Base-by-base conservation (phyloP, 108 stramenopile species). In the Cyclotella baltica region DNA sequence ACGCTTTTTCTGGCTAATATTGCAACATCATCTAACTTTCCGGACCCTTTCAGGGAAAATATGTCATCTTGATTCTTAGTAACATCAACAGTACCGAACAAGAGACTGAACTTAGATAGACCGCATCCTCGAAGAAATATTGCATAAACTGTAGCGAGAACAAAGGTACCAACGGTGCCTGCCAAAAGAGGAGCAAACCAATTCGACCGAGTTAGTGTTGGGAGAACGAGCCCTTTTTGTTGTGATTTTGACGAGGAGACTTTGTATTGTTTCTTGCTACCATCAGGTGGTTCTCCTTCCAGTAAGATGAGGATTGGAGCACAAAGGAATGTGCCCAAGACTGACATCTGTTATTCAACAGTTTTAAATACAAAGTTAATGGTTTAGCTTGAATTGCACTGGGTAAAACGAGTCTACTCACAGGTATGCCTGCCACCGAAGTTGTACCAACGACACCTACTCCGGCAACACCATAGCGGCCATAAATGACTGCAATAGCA, bases 101-200 rank as follows among this genome's bases (percentile, higher is more conserved):
- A 57, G 18, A 81, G 73, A 50, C 77, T 82, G 65, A 82, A 77
- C 61, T 72, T 78, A 27, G 75, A 80, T 29, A 76, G 50, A 27
- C 78, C 62, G 72, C 71, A 87, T 13, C 92, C 92, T 27, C 92
- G 87, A 43, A 93, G 73, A 25, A 90, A 84, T 53, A 93, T 87
- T 11, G 88, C 73, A 62, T 90, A 89, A 9, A 83, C 22, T 50
- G 79, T 64, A 34, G 86, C 87, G 23, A 68, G 20, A 6, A 89
- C 25, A 58, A 93, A 89, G 0, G 88, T 88, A 43, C 65, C 29
- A 64, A 83, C 51, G 2, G 85, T 86, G 23, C 74, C 92, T 5
- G 65, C 67, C 19, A 90, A 25, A 2, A 74, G 75, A 28, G 92
- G 92, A 23, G 80, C 89, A 70, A 87, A 86, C 50, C 75, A 78